Evolutionary conservation across 768 basidiomycete species (phyloP).

Genomic region (Serendipita sp.): DNA sequence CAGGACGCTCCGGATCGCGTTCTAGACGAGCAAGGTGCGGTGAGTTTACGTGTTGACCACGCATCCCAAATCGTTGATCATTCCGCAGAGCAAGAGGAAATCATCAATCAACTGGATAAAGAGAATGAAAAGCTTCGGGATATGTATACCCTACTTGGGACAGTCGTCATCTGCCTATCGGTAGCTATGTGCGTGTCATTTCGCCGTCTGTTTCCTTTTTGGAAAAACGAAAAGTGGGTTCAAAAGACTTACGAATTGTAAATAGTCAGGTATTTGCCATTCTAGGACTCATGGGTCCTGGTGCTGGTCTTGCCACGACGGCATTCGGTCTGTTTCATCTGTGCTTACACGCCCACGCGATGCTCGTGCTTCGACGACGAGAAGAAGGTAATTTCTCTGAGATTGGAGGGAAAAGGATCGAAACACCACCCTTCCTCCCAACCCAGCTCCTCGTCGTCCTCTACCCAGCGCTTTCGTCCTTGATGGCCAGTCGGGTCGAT

Average conservation of each 20-base stretch:
- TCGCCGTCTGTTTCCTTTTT: not conserved
- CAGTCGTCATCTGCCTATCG: not conserved
- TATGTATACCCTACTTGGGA: not conserved
- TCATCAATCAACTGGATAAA: not conserved
- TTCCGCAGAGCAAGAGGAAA: not conserved
- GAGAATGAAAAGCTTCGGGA: not conserved
- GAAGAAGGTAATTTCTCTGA: no score
- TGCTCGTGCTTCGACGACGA: not conserved
- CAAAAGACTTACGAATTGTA: not conserved
- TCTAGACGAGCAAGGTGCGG: not conserved
- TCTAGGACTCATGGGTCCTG: not conserved
- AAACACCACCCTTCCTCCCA: not conserved
- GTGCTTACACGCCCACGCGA: not conserved
- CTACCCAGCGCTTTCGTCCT: not conserved
- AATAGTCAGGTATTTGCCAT: not conserved
- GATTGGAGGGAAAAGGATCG: not conserved
- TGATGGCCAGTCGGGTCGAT: not conserved
- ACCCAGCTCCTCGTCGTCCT: not conserved
- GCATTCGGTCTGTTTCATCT: not conserved
- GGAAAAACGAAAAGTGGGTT: not conserved
- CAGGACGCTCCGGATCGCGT: conserved; percentile 3
- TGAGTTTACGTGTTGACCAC: not conserved
- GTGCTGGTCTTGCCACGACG: not conserved
- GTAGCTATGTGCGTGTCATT: not conserved
- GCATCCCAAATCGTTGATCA: no score